Evolutionary conservation across 495 filamentous ascomycete genomes (phyloP).

Genomic region (Talaromyces proteolyticus): DNA sequence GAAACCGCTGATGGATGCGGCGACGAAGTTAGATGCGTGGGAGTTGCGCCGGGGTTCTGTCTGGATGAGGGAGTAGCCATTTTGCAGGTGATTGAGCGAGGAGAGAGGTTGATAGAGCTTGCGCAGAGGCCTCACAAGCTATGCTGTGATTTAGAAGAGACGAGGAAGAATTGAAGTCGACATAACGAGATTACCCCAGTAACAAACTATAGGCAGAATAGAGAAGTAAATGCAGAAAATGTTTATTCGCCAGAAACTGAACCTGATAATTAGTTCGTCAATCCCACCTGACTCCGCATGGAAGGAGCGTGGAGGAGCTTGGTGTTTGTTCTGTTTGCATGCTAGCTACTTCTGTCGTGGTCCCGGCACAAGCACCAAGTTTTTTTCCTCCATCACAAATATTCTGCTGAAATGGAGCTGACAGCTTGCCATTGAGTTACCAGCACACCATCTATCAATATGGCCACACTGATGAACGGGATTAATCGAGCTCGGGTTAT

Average conservation of each 20-base stretch:
- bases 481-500: background rate
- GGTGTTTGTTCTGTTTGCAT: conserved; percentile 5
- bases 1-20: conserved; percentile 34
- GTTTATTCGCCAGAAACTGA: too few relatives aligned
- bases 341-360: background rate
- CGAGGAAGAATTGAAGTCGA: background rate
- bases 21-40: conserved; percentile 40
- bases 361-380: background rate
- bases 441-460: background rate
- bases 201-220: too few relatives aligned
- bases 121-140: background rate
- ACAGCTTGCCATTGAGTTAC: background rate
- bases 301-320: background rate
- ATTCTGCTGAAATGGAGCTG: background rate
- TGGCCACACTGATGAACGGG: conserved; percentile 1
- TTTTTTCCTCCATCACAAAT: background rate
- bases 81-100: background rate
- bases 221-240: too few relatives aligned
- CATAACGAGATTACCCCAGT: background rate
- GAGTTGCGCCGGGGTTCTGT: conserved; percentile 34
- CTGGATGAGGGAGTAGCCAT: conserved; percentile 45
- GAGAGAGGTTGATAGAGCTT: background rate
- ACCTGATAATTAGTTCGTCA: too few relatives aligned
- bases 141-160: background rate
- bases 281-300: too few relatives aligned